A percentile compares a stretch with the other conserved stretches of the same genome.
Conservation (phyloP, 2,329 filamentous ascomycete species). For the Verticillium tricorpus region DNA sequence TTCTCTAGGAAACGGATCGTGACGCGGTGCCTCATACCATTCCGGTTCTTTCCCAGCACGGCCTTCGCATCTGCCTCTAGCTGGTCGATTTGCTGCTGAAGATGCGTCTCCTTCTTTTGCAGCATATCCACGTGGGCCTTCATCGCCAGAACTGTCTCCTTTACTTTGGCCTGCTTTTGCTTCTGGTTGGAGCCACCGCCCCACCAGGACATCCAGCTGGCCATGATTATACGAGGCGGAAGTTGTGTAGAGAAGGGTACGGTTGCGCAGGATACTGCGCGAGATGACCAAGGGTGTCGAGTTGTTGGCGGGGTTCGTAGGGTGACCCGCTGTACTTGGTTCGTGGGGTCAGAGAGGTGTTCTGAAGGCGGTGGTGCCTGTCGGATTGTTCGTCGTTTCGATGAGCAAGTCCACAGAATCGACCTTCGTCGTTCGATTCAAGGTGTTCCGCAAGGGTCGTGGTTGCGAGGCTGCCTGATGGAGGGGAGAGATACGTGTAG, state of each 20-base stretch:
- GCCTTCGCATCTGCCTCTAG: slow-evolving; percentile 25
- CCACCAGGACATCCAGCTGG: slow-evolving; percentile 82
- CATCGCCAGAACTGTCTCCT: slow-evolving; percentile 90
- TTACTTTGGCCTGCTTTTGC: slow-evolving; percentile 80
- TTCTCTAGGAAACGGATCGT: neutral
- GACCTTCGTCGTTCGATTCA: neutral
- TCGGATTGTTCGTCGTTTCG: neutral
- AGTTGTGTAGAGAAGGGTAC: neutral
- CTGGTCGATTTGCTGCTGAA: slow-evolving; percentile 89
- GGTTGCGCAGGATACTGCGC: neutral
- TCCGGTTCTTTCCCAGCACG: neutral
- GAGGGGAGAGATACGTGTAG: neutral
- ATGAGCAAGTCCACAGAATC: neutral
- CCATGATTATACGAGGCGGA: slow-evolving; percentile 40
- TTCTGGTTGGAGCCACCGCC: slow-evolving; percentile 77
- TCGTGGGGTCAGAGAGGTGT: neutral
- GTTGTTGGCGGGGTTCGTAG: neutral
- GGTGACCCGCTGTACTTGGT: neutral
- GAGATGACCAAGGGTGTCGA: neutral
- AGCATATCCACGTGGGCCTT: slow-evolving; percentile 93
- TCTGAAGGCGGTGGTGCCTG: neutral
- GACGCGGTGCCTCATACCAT: neutral
- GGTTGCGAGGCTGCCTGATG: neutral
- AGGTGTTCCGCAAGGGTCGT: neutral
- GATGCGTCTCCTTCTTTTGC: slow-evolving; percentile 89